phyloP scores from a whole-genome alignment of 2,329 filamentous ascomycete genomes.

The Xylariaceae sp. region DNA sequence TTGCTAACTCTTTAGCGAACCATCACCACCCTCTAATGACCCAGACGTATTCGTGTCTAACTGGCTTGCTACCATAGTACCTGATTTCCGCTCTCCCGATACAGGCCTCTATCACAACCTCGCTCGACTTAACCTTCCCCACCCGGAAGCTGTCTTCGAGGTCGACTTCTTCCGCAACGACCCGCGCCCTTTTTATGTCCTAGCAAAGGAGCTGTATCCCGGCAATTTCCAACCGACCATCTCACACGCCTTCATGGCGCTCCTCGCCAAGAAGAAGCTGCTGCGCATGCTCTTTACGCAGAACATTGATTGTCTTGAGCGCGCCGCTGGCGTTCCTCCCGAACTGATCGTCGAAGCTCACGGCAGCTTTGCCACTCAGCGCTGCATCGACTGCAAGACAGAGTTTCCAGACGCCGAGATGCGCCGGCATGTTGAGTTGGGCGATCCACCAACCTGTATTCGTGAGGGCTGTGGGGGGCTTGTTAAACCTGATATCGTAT shows the following conservation, averaged over 20 bases:
- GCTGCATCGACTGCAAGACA: conserved; percentile 85
- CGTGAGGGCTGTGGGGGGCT: conserved; percentile 70
- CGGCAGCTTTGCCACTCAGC: conserved; percentile 89
- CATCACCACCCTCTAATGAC: not conserved
- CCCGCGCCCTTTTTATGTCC: conserved; percentile 87
- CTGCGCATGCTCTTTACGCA: conserved; percentile 92
- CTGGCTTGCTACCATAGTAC: conserved; percentile 59
- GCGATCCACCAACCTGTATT: conserved; percentile 73
- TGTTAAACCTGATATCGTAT: conserved; percentile 94
- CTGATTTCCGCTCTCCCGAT: conserved; percentile 91
- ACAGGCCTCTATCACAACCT: conserved; percentile 96
- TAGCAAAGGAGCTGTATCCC: conserved; percentile 91
- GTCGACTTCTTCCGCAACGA: conserved; percentile 86
- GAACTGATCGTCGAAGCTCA: conserved; percentile 91
- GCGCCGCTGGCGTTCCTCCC: conserved; percentile 79
- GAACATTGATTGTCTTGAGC: conserved; percentile 96
- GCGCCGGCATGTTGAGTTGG: conserved; percentile 68
- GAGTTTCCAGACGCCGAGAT: conserved; percentile 77
- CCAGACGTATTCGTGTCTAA: not conserved
- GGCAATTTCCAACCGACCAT: conserved; percentile 88
- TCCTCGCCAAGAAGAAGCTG: conserved; percentile 79
- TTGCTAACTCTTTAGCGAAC: not conserved
- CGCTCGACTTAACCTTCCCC: conserved; percentile 80
- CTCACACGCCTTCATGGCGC: conserved; percentile 84
- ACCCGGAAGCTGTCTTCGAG: conserved; percentile 93